A percentile compares a stretch with the other conserved stretches of the same genome.
phyloP scores from a whole-genome alignment of 345 rosid species.

The Citrus unshiu region DNA sequence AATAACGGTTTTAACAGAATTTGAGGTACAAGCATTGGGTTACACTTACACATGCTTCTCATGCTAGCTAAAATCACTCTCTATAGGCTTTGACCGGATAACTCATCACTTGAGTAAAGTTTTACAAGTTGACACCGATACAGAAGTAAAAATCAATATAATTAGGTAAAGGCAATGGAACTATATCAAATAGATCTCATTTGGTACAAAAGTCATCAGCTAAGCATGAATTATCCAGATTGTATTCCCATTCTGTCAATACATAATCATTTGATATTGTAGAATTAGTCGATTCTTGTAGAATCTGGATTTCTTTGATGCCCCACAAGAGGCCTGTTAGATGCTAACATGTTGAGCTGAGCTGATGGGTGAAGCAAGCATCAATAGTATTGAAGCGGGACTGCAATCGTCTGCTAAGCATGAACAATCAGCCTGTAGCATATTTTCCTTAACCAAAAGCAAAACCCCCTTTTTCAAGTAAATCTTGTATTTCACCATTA shows the following conservation, averaged over 20 bases:
- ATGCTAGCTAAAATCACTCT: neutral
- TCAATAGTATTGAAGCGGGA: neutral
- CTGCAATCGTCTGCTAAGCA: neutral
- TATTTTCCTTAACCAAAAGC: neutral
- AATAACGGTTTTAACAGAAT: constrained; percentile 1
- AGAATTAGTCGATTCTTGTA: neutral
- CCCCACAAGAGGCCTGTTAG: neutral
- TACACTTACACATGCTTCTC: neutral
- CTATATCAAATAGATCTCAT: neutral
- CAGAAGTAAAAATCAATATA: neutral
- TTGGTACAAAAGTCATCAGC: neutral
- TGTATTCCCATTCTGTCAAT: neutral
- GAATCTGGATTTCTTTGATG: neutral
- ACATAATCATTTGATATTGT: neutral
- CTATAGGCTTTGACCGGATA: neutral
- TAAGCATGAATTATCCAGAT: neutral
- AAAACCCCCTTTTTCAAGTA: neutral
- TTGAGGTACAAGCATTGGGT: neutral
- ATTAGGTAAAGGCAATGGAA: neutral
- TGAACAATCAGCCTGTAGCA: neutral
- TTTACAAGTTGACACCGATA: neutral
- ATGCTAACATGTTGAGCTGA: neutral
- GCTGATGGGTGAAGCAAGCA: neutral
- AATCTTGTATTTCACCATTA: neutral
- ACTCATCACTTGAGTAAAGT: neutral